These are phyloP conservation scores for Geum urbanum DNA, from an alignment of 306 rosid species.

Conservation along the genomic window DNA sequence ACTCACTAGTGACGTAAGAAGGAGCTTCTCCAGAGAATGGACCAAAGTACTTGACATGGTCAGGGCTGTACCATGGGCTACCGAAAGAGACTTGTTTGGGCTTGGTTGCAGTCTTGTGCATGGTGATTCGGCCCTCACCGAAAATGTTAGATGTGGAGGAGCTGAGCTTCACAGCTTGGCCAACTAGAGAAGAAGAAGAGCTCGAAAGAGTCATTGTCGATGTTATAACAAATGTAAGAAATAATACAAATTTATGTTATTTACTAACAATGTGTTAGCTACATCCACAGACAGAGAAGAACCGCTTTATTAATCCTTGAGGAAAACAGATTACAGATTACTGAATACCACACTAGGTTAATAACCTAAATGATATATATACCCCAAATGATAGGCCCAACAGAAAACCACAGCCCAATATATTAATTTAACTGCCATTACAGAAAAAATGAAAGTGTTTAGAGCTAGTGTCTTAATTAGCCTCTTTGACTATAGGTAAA, in stretches of 20 bases:
- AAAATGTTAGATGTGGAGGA: slow-evolving; percentile 17
- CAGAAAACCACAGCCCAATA: too few relatives aligned
- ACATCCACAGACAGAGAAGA: too few relatives aligned
- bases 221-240: too few relatives aligned
- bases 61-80: slow-evolving; percentile 33
- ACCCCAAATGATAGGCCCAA: too few relatives aligned
- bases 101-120: slow-evolving; percentile 19
- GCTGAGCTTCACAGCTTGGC: slow-evolving; percentile 27
- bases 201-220: slow-evolving; percentile 34
- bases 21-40: slow-evolving; percentile 32
- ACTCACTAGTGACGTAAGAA: slow-evolving; percentile 30
- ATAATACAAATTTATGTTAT: too few relatives aligned
- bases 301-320: too few relatives aligned
- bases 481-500: background rate
- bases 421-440: too few relatives aligned
- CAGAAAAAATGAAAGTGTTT: background rate
- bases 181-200: slow-evolving; percentile 29
- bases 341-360: too few relatives aligned
- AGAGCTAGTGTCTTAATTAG: background rate
- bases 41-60: slow-evolving; percentile 35
- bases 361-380: too few relatives aligned
- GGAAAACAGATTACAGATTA: too few relatives aligned
- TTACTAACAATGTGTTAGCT: too few relatives aligned
- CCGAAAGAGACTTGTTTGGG: slow-evolving; percentile 22
- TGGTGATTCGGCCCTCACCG: slow-evolving; percentile 24